Base-by-base conservation (phyloP, 176 grass and related monocot genomes). In the Rhynchospora tenuis region DNA sequence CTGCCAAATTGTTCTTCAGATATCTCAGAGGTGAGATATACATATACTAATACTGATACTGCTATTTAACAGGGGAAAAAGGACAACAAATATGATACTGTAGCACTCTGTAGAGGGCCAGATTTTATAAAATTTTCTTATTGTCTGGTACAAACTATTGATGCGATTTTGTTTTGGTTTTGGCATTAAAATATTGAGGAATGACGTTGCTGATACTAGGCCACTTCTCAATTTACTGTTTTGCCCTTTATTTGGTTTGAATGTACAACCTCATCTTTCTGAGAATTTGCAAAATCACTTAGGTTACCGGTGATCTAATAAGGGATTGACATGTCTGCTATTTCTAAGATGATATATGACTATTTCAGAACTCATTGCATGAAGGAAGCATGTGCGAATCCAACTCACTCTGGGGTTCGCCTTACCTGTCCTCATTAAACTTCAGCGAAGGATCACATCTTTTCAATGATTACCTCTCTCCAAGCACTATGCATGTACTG, bases 1-100 rank as follows among this genome's bases (percentile, higher is more conserved):
- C 57, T 85, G 23, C 28, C 20, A 17, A 77, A 75, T 47, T 15
- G 11, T 78, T 85, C 70, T 77, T 61, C 56, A 78, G 56, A 85
- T 59, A 8, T 27, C 62, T 77, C 47, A 74, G 77, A 20, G 54
- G 56, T 62, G 45, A 54, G 31, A 43, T 57, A 20, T 57, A 16
- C 45, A 7, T 33, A 58, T 63, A 63, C 56, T 77, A 38, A 42
- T 63, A 63, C 56, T 77, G 56, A 42, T 45, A 64, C 26, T 50
- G 5, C 10, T 61, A 31, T 77, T 56, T 54, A 51, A 69, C 45
- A 52, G 4, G 9, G 11, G 7, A 74, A 74, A 16, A 48, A 15
- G 23, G 15, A 52, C 52, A 27, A 74, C 19, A 52, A 24, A 60
- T 2, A 74, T 22, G 13, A 26, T 74, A 17, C 11, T 74, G 4